Evolutionary conservation across 2,329 filamentous ascomycete species (phyloP), one percentile per base, ranked within the genome.

Genomic region (Talaromyces sp.): DNA sequence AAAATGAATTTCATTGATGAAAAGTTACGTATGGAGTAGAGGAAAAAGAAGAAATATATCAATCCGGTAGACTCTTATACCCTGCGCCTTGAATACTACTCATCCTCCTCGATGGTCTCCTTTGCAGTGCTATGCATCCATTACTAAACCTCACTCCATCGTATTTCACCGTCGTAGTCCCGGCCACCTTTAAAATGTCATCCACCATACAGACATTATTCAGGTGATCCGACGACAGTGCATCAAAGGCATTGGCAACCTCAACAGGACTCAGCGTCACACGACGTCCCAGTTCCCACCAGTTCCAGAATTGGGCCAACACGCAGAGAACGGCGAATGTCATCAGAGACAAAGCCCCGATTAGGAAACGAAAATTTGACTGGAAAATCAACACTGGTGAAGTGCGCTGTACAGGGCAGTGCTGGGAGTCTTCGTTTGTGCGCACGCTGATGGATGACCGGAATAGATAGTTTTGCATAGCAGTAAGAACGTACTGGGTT

Each of bases 241-340:
- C 67, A 26, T 64, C 58, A 54, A 71, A 69, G 13, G 66, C 69
- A 31, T 65, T 67, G 26, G 67, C 69, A 10, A 67, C 62, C 56
- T 70, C 69, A 17, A 71, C 56, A 1, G 69, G 69, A 54, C 64
- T 69, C 19, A 71, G 58, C 13, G 67, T 64, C 19, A 67, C 62
- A 13, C 56, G 32, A 13, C 67, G 63, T n/a, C 68, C 69, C 13
- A 71, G 58, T 38, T 64, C 24, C 64, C 69, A 69, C 55, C 62
- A 70, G 9, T 66, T 63, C 53, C 61, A 61, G 61, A 65, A 70
- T 1, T 21, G 35, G 35, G 13, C 35, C 14, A 55, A 17, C 13
- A 59, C 60, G 1, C 66, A 62, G 14, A 65, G 41, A 60, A 68
- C 53, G 3, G 53, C 53, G 2, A 55, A 24, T 13, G 35, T 35